Evolutionary conservation across 164 flowering plant genomes (phyloP), one percentile per base, ranked within the genome.

Genomic region (Kingdonia uniflora): DNA sequence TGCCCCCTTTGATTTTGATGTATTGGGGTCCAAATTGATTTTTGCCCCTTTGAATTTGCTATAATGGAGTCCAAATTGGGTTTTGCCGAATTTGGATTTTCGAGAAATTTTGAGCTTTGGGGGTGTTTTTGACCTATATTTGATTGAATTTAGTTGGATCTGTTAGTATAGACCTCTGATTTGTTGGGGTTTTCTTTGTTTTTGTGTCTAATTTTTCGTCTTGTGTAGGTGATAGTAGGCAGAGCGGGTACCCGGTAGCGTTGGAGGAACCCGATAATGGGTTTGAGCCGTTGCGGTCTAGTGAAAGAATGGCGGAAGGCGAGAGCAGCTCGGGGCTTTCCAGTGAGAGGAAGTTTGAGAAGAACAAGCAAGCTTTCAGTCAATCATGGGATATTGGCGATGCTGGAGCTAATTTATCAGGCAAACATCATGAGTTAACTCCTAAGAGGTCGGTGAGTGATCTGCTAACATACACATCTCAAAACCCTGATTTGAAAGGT

Each of bases 151-250:
- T n/a, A 7, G 7, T 37, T 37, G 7, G 7, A 7, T 37, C 13
- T 37, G 40, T 13, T 37, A 7, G 40, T 37, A 13, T 7, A 37
- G 40, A 37, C 7, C 13, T 37, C 13, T 7, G 7, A 7, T 0
- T 37, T 37, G 7, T 7, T 37, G 40, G 0, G 11, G 7, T 37
- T 37, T 37, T 37, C 40, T 37, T 37, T 37, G 40, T 37, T 7
- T 37, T 37, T 37, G 40, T 37, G n/a, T 57, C 23, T 57, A 56
- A 55, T 61, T 16, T 55, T 17, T 74, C 67, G 48, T 71, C 61
- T 71, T 62, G 67, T 80, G 80, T 73, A 91, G 97, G 89, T 70
- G 77, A 83, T 74, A 76, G 79, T 69, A 82, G 75, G 90, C 96
- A 87, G 70, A 87, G 94, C 48, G 82, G 76, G 59, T 81, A 81